phyloP scores from a whole-genome alignment of 495 filamentous ascomycete species.

The Clavariopsis aquatica region DNA sequence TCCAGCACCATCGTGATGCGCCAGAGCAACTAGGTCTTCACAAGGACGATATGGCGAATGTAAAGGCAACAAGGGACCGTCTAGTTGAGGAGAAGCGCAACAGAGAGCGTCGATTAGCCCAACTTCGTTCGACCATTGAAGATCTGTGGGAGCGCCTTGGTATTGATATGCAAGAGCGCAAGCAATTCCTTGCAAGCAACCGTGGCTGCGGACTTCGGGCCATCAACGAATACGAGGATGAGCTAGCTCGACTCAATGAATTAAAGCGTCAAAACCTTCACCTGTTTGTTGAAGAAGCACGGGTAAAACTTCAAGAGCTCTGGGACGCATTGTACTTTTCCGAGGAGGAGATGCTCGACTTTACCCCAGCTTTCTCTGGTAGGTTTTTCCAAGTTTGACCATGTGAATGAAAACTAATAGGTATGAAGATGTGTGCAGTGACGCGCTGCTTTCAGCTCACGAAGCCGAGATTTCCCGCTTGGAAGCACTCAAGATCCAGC shows the following conservation, averaged over 20 bases:
- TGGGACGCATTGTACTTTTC: slow-evolving; percentile 94
- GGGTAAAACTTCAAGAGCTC: slow-evolving; percentile 84
- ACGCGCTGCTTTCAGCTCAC: slow-evolving; percentile 85
- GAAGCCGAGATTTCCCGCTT: slow-evolving; percentile 85
- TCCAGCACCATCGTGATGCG: slow-evolving; percentile 82
- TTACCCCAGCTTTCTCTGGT: slow-evolving; percentile 88
- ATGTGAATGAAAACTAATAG: slow-evolving; percentile 25
- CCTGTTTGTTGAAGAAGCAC: slow-evolving; percentile 90
- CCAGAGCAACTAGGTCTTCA: slow-evolving; percentile 93
- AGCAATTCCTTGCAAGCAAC: slow-evolving; percentile 71
- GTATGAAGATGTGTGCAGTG: slow-evolving; percentile 68
- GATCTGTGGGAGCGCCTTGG: slow-evolving; percentile 86
- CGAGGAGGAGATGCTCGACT: slow-evolving; percentile 97
- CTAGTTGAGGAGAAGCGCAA: slow-evolving; percentile 89
- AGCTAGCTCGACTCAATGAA: slow-evolving; percentile 80
- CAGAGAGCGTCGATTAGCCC: slow-evolving; percentile 78
- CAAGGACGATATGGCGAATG: slow-evolving; percentile 72
- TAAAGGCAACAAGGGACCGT: slow-evolving; percentile 75
- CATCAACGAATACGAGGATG: slow-evolving; percentile 93
- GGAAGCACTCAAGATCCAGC: slow-evolving; percentile 81
- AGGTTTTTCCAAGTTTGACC: slow-evolving; percentile 40
- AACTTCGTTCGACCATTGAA: slow-evolving; percentile 72
- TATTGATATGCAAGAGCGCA: slow-evolving; percentile 77
- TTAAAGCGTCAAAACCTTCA: slow-evolving; percentile 93
- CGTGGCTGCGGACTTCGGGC: slow-evolving; percentile 79